These are phyloP conservation scores for Colletotrichum musicola DNA, from an alignment of 2,329 filamentous ascomycete species.

Conservation along the genomic window DNA sequence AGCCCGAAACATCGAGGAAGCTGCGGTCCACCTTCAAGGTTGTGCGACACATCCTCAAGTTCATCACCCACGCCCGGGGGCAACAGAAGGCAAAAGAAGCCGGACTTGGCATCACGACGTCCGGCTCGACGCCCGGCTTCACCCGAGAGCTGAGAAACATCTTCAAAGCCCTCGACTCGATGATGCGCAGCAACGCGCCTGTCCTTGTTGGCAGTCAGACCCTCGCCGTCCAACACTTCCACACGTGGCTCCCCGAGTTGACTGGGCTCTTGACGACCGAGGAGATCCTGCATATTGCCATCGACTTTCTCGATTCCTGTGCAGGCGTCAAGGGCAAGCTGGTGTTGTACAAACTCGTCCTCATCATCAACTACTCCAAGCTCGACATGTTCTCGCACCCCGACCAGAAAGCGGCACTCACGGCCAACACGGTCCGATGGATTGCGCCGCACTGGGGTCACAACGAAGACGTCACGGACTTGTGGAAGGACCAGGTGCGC, in stretches of 20 bases:
- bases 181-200: constrained; percentile 90
- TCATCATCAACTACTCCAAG: constrained; percentile 92
- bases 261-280: constrained; percentile 79
- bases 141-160: constrained; percentile 86
- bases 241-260: constrained; percentile 96
- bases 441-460: constrained; percentile 94
- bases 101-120: constrained; percentile 84
- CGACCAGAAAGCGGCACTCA: constrained; percentile 79
- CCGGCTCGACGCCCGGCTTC: constrained; percentile 72
- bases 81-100: constrained; percentile 92
- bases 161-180: constrained; percentile 87
- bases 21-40: constrained; percentile 95
- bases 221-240: constrained; percentile 93
- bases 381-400: constrained; percentile 84
- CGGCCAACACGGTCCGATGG: constrained; percentile 89
- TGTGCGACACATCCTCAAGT: constrained; percentile 90
- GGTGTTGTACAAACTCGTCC: constrained; percentile 88
- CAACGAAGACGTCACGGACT: constrained; percentile 77
- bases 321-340: constrained; percentile 89
- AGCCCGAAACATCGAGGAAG: constrained; percentile 85
- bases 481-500: constrained; percentile 93
- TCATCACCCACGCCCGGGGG: constrained; percentile 89
- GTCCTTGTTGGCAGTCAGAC: constrained; percentile 95
- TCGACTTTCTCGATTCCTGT: constrained; percentile 95
- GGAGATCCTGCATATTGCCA: constrained; percentile 90